A percentile compares a stretch with the other conserved stretches of the same genome.
These are phyloP conservation scores for Lophium mytilinum DNA, from an alignment of 495 filamentous ascomycete genomes.

Conservation along the genomic window DNA sequence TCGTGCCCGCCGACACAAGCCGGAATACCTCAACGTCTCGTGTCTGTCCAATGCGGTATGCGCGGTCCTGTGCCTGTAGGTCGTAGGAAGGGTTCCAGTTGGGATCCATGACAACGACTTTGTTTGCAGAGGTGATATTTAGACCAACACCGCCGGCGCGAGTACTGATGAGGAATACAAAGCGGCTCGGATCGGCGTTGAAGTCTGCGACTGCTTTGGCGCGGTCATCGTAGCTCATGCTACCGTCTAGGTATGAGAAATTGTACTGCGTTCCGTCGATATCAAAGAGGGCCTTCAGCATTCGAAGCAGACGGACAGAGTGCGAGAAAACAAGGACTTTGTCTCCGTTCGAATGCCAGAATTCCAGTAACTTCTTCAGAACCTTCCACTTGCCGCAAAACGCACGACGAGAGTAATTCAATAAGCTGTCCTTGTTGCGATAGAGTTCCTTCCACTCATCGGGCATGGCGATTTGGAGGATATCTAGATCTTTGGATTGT, in stretches of 20 bases:
- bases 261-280: conserved; percentile 76
- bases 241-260: conserved; percentile 82
- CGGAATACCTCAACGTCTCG: conserved; percentile 95
- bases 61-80: conserved; percentile 91
- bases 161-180: conserved; percentile 94
- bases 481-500: conserved; percentile 69
- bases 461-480: conserved; percentile 67
- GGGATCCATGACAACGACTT: conserved; percentile 94
- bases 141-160: conserved; percentile 83
- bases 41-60: conserved; percentile 89
- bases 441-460: conserved; percentile 71
- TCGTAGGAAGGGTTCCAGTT: conserved; percentile 97
- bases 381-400: conserved; percentile 98
- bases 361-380: conserved; percentile 72
- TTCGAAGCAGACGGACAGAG: conserved; percentile 73
- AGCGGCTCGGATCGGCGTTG: conserved; percentile 80
- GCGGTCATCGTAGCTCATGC: conserved; percentile 79
- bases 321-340: conserved; percentile 94
- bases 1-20: conserved; percentile 84
- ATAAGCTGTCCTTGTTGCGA: conserved; percentile 63
- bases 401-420: conserved; percentile 78
- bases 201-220: conserved; percentile 75
- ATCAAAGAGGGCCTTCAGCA: conserved; percentile 73
- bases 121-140: conserved; percentile 97
- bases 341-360: conserved; percentile 84